Conservation (phyloP, 129 eudicot genomes). For the Pittosporum tobira region DNA sequence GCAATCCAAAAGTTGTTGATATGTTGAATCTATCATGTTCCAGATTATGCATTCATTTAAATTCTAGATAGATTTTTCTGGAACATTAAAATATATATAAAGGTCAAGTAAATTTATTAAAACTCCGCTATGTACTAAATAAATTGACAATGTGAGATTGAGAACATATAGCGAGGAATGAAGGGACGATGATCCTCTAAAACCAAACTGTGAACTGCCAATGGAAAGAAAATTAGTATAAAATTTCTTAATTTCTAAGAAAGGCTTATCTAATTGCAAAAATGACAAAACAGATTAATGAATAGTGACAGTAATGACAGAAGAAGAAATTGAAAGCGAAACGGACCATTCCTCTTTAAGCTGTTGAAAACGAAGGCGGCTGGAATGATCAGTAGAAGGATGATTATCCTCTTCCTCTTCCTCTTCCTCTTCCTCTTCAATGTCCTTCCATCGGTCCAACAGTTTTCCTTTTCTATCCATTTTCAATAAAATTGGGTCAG, state of each 20-base stretch:
- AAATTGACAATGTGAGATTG: too few species aligned
- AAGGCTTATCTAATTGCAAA: too few species aligned
- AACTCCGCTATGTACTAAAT: too few species aligned
- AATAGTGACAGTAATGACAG: not conserved
- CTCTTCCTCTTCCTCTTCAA: slow-evolving; percentile 60
- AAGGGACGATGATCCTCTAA: not conserved
- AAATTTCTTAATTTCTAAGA: too few species aligned
- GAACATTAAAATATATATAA: too few species aligned
- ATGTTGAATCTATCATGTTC: too few species aligned
- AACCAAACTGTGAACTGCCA: not conserved
- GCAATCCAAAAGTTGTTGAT: too few species aligned
- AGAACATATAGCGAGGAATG: too few species aligned
- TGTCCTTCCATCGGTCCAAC: slow-evolving; percentile 65
- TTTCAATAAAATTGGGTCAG: slow-evolving; percentile 35
- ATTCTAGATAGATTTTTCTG: too few species aligned
- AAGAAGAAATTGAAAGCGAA: not conserved
- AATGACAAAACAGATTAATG: not conserved
- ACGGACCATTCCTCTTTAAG: slow-evolving; percentile 68
- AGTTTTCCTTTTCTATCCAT: slow-evolving; percentile 40
- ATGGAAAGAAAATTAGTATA: too few species aligned
- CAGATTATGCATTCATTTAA: too few species aligned
- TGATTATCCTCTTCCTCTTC: slow-evolving; percentile 11
- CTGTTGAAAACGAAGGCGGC: slow-evolving; percentile 41
- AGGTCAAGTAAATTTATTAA: too few species aligned
- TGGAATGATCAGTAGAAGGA: slow-evolving; percentile 17